Base-by-base conservation (phyloP, 148 eudicot species). In the Camellia granthamiana region DNA sequence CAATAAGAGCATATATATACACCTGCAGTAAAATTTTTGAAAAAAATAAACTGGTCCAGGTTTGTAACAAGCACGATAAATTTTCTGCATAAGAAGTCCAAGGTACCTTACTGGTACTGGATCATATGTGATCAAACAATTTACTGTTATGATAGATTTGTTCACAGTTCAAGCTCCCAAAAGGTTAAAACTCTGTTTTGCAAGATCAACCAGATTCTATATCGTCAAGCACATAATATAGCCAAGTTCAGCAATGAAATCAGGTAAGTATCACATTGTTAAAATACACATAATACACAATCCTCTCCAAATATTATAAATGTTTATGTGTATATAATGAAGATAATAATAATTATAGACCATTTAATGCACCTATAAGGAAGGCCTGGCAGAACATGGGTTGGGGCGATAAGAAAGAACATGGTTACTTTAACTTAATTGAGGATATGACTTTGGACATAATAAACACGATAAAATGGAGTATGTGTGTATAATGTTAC, bases 161-260 rank as follows among this genome's bases (percentile, higher is more conserved):
- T 60, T 74, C 64, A 41, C 56, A 74, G 65, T 74, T 74, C 63
- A 58, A 74, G 63, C 30, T 74, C 2, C 41, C 68, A 21, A 19
- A 3, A 64, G 64, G 38, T 55, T 41, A 9, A 41, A 14, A 12
- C 19, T 38, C 7, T 14, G 21, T 41, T 74, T 38, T 74, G 16
- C 63, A 58, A 74, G 76, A 72, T 4, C 42, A 52, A 54, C 61
- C 64, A 74, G 12, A 74, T 7, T 41, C 63, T 15, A 56, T 41
- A 41, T 15, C n/a, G 8, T 15, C 21, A 38, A 13, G 49, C 46
- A 56, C 18, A 41, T 3, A 9, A 14, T 42, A 21, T 51, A 16
- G 18, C 42, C 38, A 46, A n/a, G 30, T 18, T 44, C 59, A 55
- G 76, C 61, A 56, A 55, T 5, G 30, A 47, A 38, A 41, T 41